Conservation (phyloP, 139 green algal species). For the Chlamydomonas applanata region DNA sequence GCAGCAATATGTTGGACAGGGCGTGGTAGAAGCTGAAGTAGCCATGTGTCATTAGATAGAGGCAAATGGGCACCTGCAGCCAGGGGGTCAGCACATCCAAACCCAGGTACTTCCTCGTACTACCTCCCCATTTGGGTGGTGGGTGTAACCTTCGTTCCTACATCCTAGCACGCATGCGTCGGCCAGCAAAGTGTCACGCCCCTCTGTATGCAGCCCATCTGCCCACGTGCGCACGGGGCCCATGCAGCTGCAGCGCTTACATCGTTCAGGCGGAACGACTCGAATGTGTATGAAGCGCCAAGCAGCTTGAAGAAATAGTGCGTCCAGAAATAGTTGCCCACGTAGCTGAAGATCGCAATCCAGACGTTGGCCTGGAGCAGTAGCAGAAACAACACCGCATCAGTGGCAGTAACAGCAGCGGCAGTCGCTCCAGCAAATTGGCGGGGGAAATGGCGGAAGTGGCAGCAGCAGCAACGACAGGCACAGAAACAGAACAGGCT, state of each 20-base stretch:
- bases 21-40: slow-evolving; percentile 99
- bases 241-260: too few relatives aligned
- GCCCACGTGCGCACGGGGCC: too few relatives aligned
- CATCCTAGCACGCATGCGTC: not conserved
- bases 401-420: too few relatives aligned
- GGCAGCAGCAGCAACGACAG: too few relatives aligned
- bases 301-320: slow-evolving; percentile 98
- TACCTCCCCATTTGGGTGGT: too few relatives aligned
- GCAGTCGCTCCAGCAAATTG: too few relatives aligned
- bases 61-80: slow-evolving; percentile 87
- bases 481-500: too few relatives aligned
- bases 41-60: slow-evolving; percentile 98
- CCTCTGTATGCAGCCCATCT: too few relatives aligned
- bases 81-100: not conserved
- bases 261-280: slow-evolving; percentile 76
- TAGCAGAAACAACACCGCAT: too few relatives aligned
- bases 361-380: slow-evolving; percentile 87
- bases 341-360: slow-evolving; percentile 95
- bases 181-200: not conserved
- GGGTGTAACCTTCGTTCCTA: too few relatives aligned
- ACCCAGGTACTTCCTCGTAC: not conserved
- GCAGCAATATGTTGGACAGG: slow-evolving; percentile 86
- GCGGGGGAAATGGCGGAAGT: too few relatives aligned
- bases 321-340: slow-evolving; percentile 99
- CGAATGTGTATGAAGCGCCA: slow-evolving; percentile 92